These are phyloP conservation scores for Pichia sp. DNA, from an alignment of 1,139 yeast genomes.

Conservation along the genomic window DNA sequence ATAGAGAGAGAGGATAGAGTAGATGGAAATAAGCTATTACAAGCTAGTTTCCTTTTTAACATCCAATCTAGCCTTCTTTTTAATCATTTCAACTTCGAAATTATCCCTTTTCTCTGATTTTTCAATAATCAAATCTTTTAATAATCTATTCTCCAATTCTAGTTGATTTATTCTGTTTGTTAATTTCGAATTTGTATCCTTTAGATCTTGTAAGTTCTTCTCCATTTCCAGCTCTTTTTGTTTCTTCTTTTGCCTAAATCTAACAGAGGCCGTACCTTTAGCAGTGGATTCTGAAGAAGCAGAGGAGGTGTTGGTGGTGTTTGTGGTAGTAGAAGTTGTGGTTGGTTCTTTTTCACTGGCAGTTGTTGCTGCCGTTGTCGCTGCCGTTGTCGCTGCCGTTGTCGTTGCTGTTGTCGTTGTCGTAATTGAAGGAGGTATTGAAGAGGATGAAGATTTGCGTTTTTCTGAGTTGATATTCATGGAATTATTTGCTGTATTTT, in stretches of 20 bases:
- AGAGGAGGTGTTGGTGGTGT: background rate
- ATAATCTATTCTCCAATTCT: constrained; percentile 57
- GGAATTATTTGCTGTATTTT: too few relatives aligned
- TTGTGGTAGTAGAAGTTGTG: too few relatives aligned
- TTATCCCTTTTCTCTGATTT: constrained; percentile 33
- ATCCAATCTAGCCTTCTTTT: constrained; percentile 25
- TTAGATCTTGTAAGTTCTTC: constrained; percentile 52
- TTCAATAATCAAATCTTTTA: constrained; percentile 69
- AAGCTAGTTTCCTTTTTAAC: constrained; percentile 2
- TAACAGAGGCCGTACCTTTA: constrained; percentile 58
- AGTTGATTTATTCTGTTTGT: constrained; percentile 58
- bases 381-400: background rate
- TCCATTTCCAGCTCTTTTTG: constrained; percentile 82
- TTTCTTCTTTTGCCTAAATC: constrained; percentile 77
- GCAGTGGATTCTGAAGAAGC: background rate
- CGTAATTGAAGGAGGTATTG: background rate
- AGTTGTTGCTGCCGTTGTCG: background rate
- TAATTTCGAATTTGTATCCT: constrained; percentile 51
- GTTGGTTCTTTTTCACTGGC: background rate
- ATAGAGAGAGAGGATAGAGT: background rate
- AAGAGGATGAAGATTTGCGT: too few relatives aligned
- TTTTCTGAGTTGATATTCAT: too few relatives aligned
- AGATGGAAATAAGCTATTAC: background rate
- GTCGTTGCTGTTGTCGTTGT: background rate
- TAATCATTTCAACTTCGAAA: constrained; percentile 29